phyloP scores from a whole-genome alignment of 2,329 filamentous ascomycete species.

The Zymoseptoria tritici region DNA sequence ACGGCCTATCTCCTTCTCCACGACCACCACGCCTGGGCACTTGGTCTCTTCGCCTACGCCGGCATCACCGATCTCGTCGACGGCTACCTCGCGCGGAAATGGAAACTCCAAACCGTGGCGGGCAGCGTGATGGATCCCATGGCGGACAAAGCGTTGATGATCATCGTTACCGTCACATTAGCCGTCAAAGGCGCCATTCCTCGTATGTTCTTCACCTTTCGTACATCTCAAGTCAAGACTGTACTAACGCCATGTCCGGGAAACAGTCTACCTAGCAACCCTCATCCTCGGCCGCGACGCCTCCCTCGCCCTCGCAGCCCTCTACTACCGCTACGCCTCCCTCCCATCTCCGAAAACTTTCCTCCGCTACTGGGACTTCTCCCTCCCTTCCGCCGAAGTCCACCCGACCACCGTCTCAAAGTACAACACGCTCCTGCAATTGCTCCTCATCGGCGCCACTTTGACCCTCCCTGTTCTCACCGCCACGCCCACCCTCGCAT shows the following conservation, averaged over 20 bases:
- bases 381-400: conserved; percentile 77
- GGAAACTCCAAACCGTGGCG: conserved; percentile 85
- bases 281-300: conserved; percentile 86
- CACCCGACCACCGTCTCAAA: conserved; percentile 78
- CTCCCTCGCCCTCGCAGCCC: conserved; percentile 72
- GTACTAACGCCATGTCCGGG: conserved; percentile 6
- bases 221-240: conserved; percentile 5
- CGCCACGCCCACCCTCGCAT: conserved; percentile 17
- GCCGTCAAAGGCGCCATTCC: conserved; percentile 77
- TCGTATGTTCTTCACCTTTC: conserved; percentile 43
- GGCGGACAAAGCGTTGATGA: conserved; percentile 96
- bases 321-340: conserved; percentile 95
- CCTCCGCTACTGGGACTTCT: conserved; percentile 93
- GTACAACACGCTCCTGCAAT: conserved; percentile 84
- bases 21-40: conserved; percentile 68
- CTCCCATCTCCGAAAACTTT: conserved; percentile 91
- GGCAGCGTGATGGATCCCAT: conserved; percentile 93
- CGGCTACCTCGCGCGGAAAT: conserved; percentile 84
- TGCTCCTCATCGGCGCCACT: conserved; percentile 76
- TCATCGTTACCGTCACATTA: conserved; percentile 75
- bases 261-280: conserved; percentile 70
- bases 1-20: conserved; percentile 85
- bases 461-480: conserved; percentile 68
- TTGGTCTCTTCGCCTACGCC: conserved; percentile 85
- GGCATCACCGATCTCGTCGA: conserved; percentile 87